A percentile compares a stretch with the other conserved stretches of the same genome.
These are phyloP conservation scores for Verticillium isaacii DNA, from an alignment of 2,329 filamentous ascomycete genomes.

Conservation along the genomic window DNA sequence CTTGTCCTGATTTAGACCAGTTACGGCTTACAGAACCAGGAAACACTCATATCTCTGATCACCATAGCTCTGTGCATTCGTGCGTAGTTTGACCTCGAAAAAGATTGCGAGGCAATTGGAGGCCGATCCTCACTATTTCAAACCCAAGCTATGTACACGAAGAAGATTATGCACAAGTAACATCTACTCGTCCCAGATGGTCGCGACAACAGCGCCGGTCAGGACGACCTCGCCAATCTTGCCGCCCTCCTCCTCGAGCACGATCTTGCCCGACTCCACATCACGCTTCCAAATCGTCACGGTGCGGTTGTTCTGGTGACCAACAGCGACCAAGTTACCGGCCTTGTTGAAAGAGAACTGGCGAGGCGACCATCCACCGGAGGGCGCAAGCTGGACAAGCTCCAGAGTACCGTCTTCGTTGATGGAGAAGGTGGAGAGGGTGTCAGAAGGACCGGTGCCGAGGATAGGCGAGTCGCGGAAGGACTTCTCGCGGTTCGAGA, in stretches of 20 bases:
- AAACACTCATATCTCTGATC: too few species aligned
- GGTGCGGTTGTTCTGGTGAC: slow-evolving; percentile 12
- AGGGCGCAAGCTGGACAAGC: slow-evolving; percentile 11
- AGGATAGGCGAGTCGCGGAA: slow-evolving; percentile 12
- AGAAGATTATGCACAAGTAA: background rate
- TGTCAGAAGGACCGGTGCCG: slow-evolving; percentile 12
- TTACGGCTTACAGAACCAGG: too few species aligned
- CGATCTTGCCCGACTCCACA: slow-evolving; percentile 10
- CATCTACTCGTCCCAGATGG: slow-evolving; percentile 13
- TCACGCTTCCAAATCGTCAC: slow-evolving; percentile 14
- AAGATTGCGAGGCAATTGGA: too few species aligned
- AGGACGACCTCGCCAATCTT: slow-evolving; percentile 12
- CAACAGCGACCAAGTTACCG: slow-evolving; percentile 10
- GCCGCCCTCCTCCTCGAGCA: slow-evolving; percentile 13
- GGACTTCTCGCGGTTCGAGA: slow-evolving; percentile 12
- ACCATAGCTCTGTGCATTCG: too few species aligned
- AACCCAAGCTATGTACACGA: background rate
- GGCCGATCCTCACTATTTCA: too few species aligned
- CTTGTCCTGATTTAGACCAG: too few species aligned
- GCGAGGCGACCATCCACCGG: slow-evolving; percentile 12
- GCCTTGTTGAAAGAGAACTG: slow-evolving; percentile 14
- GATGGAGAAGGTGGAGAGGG: slow-evolving; percentile 12
- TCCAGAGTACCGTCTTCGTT: slow-evolving; percentile 12
- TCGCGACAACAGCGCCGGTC: slow-evolving; percentile 12
- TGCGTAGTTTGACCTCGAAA: too few species aligned